These are phyloP conservation scores for Pseudogymnoascus sp. DNA, from an alignment of 2,329 filamentous ascomycete genomes.

Conservation along the genomic window DNA sequence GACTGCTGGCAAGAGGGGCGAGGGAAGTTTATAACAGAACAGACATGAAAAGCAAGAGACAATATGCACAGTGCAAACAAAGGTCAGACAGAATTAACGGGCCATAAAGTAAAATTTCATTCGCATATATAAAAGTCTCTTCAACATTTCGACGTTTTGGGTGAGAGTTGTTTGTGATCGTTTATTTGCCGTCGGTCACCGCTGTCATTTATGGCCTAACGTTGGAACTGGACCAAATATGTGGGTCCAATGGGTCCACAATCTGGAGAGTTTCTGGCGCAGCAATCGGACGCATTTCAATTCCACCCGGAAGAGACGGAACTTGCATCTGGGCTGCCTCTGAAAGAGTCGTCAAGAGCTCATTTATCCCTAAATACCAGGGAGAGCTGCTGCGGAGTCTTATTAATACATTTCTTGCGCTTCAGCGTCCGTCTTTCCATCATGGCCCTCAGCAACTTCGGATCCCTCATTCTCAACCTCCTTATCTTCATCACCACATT, in stretches of 20 bases:
- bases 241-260: background rate
- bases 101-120: background rate
- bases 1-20: background rate
- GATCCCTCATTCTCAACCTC: constrained; percentile 44
- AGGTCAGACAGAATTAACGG: background rate
- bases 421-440: constrained; percentile 5
- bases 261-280: constrained; percentile 9
- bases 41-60: background rate
- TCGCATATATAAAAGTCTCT: background rate
- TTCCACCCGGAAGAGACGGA: background rate
- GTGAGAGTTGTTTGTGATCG: background rate
- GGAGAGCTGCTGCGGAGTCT: background rate
- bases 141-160: background rate
- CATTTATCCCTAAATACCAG: background rate
- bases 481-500: constrained; percentile 48
- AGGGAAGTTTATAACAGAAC: background rate
- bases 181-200: background rate
- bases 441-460: constrained; percentile 47
- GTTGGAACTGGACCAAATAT: background rate
- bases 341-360: background rate
- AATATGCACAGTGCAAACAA: background rate
- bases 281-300: background rate
- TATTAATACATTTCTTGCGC: background rate
- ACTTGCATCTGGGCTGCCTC: background rate
- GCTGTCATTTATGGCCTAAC: background rate